Evolutionary conservation across 148 eudicot species (phyloP).

Genomic region (Vaccinium darrowii): DNA sequence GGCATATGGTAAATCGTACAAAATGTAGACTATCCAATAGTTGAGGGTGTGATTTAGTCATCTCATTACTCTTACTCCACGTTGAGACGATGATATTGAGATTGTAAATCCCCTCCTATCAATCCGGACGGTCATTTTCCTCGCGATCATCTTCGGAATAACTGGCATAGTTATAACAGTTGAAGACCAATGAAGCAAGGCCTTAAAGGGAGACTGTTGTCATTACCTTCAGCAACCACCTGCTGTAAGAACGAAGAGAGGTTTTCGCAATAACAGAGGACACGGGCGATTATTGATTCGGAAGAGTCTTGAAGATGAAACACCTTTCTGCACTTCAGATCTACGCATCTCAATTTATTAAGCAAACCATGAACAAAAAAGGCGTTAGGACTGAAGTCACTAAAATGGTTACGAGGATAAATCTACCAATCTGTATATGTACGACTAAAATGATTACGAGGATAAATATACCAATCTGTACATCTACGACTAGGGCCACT

Average conservation of each 20-base stretch:
- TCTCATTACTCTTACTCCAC: background rate
- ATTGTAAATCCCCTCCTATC: background rate
- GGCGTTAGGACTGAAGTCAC: background rate
- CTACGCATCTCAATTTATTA: no score
- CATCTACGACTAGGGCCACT: no score
- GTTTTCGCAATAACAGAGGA: background rate
- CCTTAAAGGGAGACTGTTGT: background rate
- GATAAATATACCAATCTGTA: no score
- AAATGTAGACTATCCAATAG: background rate
- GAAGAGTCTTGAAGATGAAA: no score
- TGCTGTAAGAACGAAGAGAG: background rate
- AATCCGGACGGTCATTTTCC: background rate
- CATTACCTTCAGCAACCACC: background rate
- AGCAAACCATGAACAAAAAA: no score
- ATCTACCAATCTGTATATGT: no score
- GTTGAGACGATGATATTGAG: background rate
- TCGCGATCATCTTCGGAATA: background rate
- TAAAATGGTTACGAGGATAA: no score
- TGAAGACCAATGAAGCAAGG: background rate
- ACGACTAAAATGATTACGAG: no score
- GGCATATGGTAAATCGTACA: background rate
- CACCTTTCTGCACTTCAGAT: no score
- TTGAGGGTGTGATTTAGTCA: background rate
- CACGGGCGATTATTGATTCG: background rate
- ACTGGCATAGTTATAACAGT: background rate